Base-by-base conservation (phyloP, 2,329 filamentous ascomycete species). In the Cladosporium colombiae region DNA sequence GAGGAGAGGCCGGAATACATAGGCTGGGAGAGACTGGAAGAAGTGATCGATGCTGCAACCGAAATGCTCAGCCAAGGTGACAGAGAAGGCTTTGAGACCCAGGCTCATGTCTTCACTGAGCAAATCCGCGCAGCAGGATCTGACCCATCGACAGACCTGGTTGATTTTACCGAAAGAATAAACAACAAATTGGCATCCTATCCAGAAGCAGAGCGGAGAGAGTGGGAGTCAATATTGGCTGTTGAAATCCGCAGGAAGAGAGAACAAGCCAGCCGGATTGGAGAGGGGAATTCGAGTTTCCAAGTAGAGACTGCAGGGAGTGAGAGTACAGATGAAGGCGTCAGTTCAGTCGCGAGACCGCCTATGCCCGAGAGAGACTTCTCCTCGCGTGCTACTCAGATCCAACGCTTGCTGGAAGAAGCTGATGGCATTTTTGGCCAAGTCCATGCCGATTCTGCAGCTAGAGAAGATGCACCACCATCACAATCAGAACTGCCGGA, bases 341-440 rank as follows among this genome's bases (percentile, higher is more conserved):
- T n/a, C 3, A 44, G 37, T 14, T 27, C 46, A 25, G 53, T n/a
- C 6, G 62, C 53, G 29, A 27, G 62, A 21, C 53, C 62, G 10
- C 44, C 62, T 6, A 81, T 84, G 79, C 81, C 81, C 29, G 71
- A 75, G 18, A 75, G 82, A 66, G 79, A 81, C 61, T 76, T 74
- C 18, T 79, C 80, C 3, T 83, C 78, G 37, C 75, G 80, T 66
- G 83, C 82, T 3, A 80, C 80, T 3, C 78, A 81, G 59, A 82
- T 85, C 50, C 80, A 79, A 60, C 78, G 82, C 11, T 74, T 76
- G 27, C 70, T 84, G 10, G 82, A 84, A 72, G 83, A 84, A 71
- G 69, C 69, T 1, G 72, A 73, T 53, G 56, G 58, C n/a, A 64
- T 64, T 14, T 44, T 65, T 23, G 52, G 62, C 29, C 49, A 50